These are phyloP conservation scores for Coemansia sp. DNA, from an alignment of 192 early-diverging fungal species.

Conservation along the genomic window DNA sequence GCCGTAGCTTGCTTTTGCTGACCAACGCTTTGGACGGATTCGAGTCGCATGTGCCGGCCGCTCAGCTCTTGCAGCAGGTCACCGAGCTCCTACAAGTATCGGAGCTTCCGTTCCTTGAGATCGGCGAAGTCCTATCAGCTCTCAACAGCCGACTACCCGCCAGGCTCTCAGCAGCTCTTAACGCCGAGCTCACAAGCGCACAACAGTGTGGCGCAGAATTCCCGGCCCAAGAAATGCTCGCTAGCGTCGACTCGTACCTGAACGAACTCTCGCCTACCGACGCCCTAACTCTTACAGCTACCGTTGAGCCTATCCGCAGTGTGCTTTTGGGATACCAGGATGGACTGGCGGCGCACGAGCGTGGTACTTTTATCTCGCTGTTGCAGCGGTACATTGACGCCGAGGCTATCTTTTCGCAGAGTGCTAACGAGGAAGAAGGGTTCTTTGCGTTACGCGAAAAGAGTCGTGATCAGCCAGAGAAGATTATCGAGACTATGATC, in stretches of 20 bases:
- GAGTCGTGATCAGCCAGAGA: constrained; percentile 79
- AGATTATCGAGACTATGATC: constrained; percentile 69
- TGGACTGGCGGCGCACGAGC: constrained; percentile 79
- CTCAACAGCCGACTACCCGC: constrained; percentile 85
- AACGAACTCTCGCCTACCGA: constrained; percentile 67
- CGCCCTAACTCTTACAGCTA: constrained; percentile 60
- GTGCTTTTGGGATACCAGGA: constrained; percentile 72
- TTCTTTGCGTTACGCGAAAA: constrained; percentile 83
- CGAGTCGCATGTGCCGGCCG: constrained; percentile 62
- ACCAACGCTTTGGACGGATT: constrained; percentile 82
- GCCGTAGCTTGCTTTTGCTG: constrained; percentile 62
- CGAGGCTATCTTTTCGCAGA: constrained; percentile 79
- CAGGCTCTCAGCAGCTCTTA: constrained; percentile 61
- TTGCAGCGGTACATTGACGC: constrained; percentile 85
- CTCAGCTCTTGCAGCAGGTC: constrained; percentile 71
- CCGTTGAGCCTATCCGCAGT: constrained; percentile 66
- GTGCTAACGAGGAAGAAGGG: constrained; percentile 80
- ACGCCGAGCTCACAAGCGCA: constrained; percentile 52
- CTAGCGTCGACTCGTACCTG: constrained; percentile 61
- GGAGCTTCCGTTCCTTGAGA: constrained; percentile 86
- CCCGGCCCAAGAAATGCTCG: constrained; percentile 71
- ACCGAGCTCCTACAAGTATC: constrained; percentile 72
- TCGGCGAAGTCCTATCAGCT: constrained; percentile 76
- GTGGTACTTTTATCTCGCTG: constrained; percentile 69
- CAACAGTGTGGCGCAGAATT: constrained; percentile 57